These are phyloP conservation scores for Camillea tinctor DNA, from an alignment of 2,329 filamentous ascomycete genomes.

Conservation along the genomic window DNA sequence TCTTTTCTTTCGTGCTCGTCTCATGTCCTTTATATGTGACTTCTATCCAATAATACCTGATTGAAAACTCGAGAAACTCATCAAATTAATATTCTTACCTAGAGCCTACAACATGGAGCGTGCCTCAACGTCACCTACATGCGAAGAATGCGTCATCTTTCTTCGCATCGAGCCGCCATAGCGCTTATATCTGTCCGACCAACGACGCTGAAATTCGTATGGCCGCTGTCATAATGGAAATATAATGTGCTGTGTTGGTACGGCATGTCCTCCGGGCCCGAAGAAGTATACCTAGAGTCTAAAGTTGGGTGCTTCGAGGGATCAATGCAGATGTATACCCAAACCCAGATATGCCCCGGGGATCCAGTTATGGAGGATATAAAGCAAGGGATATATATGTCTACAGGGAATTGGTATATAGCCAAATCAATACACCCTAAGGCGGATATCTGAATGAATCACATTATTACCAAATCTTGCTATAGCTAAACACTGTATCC, in stretches of 20 bases:
- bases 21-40: neutral
- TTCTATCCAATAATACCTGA: no score
- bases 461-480: no score
- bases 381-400: no score
- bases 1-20: neutral
- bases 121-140: conserved; percentile 20
- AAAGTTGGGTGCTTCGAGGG: neutral
- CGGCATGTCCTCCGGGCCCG: conserved; percentile 12
- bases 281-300: conserved; percentile 3
- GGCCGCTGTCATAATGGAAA: conserved; percentile 19
- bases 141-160: conserved; percentile 10
- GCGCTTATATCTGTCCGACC: conserved; percentile 23
- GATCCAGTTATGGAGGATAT: no score
- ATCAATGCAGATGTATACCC: neutral
- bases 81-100: neutral
- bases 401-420: no score
- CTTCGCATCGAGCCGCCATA: conserved; percentile 22
- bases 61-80: neutral
- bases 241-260: conserved; percentile 17
- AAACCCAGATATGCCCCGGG: no score
- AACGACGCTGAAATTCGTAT: conserved; percentile 17
- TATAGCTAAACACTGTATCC: no score
- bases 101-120: conserved; percentile 10
- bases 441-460: no score
- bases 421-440: no score